Evolutionary conservation across 1,284 basidiomycete species (phyloP).

Genomic region (Boletellus sp.): DNA sequence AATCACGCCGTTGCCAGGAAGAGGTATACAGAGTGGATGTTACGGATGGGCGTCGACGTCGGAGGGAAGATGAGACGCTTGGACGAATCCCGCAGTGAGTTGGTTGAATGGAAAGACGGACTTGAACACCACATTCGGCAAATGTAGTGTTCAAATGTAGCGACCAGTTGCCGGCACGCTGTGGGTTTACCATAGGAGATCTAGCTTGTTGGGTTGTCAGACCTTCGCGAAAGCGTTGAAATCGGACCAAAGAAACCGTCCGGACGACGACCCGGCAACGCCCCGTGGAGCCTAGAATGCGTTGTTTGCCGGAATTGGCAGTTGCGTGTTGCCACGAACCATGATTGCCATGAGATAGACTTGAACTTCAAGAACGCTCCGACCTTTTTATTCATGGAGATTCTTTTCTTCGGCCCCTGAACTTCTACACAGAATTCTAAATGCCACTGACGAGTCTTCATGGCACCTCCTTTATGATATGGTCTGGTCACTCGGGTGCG

Average conservation of each 20-base stretch:
- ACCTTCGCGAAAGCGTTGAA: background rate
- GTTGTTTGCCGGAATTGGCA: too few species aligned
- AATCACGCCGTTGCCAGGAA: constrained; percentile 34
- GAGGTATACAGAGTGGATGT: constrained; percentile 26
- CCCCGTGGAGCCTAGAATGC: too few species aligned
- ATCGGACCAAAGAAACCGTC: background rate
- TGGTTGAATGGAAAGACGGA: constrained; percentile 22
- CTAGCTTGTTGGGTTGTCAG: background rate
- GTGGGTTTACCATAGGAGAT: background rate
- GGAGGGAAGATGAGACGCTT: constrained; percentile 44
- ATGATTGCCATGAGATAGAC: too few species aligned
- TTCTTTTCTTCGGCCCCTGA: too few species aligned
- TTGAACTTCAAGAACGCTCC: too few species aligned
- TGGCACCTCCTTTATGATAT: too few species aligned
- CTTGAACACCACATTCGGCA: constrained; percentile 15
- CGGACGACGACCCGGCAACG: too few species aligned
- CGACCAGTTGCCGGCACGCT: background rate
- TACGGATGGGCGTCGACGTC: constrained; percentile 25
- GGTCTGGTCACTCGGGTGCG: too few species aligned
- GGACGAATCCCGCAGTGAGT: constrained; percentile 40
- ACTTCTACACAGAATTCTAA: too few species aligned
- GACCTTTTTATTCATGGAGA: too few species aligned
- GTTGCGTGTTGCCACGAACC: too few species aligned
- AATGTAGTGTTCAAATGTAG: constrained; percentile 5
- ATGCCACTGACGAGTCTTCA: too few species aligned